Base-by-base conservation (phyloP, 2,329 filamentous ascomycete species). In the Mariannaea sp. region DNA sequence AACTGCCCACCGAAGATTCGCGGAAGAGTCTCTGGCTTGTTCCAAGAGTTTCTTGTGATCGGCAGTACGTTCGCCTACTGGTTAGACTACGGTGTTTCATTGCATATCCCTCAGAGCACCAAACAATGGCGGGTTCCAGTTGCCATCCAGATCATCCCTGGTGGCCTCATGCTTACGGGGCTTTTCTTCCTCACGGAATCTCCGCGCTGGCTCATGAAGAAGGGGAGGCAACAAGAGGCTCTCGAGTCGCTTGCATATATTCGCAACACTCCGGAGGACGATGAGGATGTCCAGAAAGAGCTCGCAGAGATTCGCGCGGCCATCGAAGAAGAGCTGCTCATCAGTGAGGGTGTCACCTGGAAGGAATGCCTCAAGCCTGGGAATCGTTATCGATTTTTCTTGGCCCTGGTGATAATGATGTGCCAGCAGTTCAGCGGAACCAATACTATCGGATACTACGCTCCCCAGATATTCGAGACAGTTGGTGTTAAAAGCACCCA, bases 381-480 rank as follows among this genome's bases (percentile, higher is more conserved):
- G 4, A 48, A 42, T 14, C 41, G 53, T 1, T 38, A 53, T 17
- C 38, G 53, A 22, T 54, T 54, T n/a, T 27, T 49, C 36, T 3
- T 57, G 3, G 32, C 35, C 4, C 47, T 54, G 6, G 32, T 14
- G 2, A 27, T 57, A 16, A 50, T 57, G 35, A 13, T 54, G 4
- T 57, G 55, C 39, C 60, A 67, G 55, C 50, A 65, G 48, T 55
- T 65, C n/a, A 63, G 62, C 9, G 68, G 68, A 10, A 65, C 66
- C 48, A 70, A 70, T 46, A 62, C 64, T 40, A 68, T 70, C 29
- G 66, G 64, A 46, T 70, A 70, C 60, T 70, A 69, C 40, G 63
- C 65, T 13, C 61, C 68, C 13, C 60, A 67, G 26, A 66, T 67
- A 33, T 70, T 70, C 33, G 55, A 65, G 40, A 67, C 63, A 17